Base-by-base conservation (phyloP, 306 rosid species). In the Begonia loranthoides region DNA sequence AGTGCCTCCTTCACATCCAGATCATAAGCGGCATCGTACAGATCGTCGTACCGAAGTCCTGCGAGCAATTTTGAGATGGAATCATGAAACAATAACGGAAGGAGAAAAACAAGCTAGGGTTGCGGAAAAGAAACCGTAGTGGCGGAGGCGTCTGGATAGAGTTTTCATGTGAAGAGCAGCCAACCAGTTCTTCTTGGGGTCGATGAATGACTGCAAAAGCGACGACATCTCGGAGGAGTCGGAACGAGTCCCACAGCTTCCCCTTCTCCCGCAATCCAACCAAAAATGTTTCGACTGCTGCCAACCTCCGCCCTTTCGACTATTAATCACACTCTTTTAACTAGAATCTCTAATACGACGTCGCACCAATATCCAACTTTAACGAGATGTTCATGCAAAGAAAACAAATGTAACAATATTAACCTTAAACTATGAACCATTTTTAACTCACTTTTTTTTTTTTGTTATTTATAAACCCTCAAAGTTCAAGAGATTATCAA, bases 31-130 rank as follows among this genome's bases (percentile, higher is more conserved):
- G 88, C 95, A 63, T 90, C 99, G 54, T 76, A 80, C 16, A 90
- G 81, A 67, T 90, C 95, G 56, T 90, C 95, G 46, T 90, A 86
- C 2, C 99, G 94, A 48, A 90, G 88, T 59, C 99, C 95, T 90
- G 67, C 49, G 49, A 3, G 47, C 17, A 49, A 4, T 12, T 28
- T n/a, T 9, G 54, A 58, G 48, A 48, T 11, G 15, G 21, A 58
- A 48, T 13, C 10, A 28, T 45, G 17, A 54, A 16, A 24, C 19
- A 43, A 12, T 41, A 38, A 54, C 5, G 9, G 15, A 22, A 14
- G 0, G 48, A 17, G 1, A 43, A 10, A 41, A 43, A 43, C 4
- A 43, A 43, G 15, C 45, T 76, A 72, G 75, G 84, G 79, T 70
- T 66, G 15, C 0, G 44, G 47, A 43, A 43, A n/a, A n/a, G 33